Percentiles rank a stretch among this genome's conserved stretches.
These are phyloP conservation scores for Suillus placidus DNA, from an alignment of 768 basidiomycete species.

Conservation along the genomic window DNA sequence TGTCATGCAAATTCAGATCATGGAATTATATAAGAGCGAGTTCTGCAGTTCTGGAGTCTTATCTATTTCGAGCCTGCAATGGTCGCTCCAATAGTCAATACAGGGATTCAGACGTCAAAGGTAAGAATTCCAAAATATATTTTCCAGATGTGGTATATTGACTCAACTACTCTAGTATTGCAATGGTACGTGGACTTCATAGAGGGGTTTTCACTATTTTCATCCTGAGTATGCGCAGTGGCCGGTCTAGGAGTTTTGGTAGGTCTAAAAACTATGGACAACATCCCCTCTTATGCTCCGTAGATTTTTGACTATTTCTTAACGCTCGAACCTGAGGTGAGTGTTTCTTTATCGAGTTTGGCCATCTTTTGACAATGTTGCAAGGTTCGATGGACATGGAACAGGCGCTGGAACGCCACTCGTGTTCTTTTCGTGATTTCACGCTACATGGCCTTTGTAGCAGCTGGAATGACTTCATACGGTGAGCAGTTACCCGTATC, in stretches of 20 bases:
- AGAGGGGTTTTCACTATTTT: not conserved
- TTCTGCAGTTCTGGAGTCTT: not conserved
- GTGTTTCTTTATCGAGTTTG: not conserved
- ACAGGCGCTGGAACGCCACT: not conserved
- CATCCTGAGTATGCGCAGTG: not conserved
- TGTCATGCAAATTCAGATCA: not conserved
- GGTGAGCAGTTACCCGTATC: slow-evolving; percentile 1
- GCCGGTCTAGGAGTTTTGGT: slow-evolving; percentile 4
- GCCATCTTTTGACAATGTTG: not conserved
- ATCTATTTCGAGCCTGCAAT: not conserved
- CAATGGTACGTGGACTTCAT: not conserved
- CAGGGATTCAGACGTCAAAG: not conserved
- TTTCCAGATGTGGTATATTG: not conserved
- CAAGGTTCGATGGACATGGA: slow-evolving; percentile 11
- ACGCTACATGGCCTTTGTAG: slow-evolving; percentile 11
- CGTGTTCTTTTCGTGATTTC: slow-evolving; percentile 9
- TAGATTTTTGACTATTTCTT: slow-evolving; percentile 7
- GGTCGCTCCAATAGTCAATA: not conserved
- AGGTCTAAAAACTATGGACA: not conserved
- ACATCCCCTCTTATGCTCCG: not conserved
- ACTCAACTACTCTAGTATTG: not conserved
- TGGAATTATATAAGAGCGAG: not conserved
- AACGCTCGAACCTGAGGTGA: slow-evolving; percentile 1
- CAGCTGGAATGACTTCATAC: slow-evolving; percentile 13
- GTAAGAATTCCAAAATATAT: not conserved